phyloP scores from a whole-genome alignment of 331 rosid species.

The Spiraea crenata region DNA sequence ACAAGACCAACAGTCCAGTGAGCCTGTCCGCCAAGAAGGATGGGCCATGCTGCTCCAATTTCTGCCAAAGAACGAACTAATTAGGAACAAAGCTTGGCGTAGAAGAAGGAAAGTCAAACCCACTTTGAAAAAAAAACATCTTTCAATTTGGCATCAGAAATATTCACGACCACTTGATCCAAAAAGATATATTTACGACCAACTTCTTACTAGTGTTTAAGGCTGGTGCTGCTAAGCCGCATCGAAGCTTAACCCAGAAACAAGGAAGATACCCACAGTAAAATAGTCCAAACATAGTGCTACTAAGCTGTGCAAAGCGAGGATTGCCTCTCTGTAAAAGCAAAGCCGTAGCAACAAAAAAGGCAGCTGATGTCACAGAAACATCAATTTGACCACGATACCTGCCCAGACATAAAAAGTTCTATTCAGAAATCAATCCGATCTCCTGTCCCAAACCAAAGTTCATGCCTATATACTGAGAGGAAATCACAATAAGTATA shows the following conservation, averaged over 20 bases:
- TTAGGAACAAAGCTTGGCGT: slow-evolving; percentile 12
- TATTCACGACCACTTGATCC: too few species aligned
- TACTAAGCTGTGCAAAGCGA: slow-evolving; percentile 83
- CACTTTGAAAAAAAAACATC: slow-evolving; percentile 5
- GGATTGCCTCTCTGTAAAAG: slow-evolving; percentile 83
- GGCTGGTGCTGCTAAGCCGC: slow-evolving; percentile 80
- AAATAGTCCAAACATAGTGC: slow-evolving; percentile 81
- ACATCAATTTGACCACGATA: slow-evolving; percentile 79
- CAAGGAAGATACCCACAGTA: slow-evolving; percentile 91
- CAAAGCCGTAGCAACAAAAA: slow-evolving; percentile 66
- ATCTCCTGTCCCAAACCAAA: slow-evolving; percentile 13
- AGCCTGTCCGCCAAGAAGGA: slow-evolving; percentile 87
- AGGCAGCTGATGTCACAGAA: slow-evolving; percentile 77
- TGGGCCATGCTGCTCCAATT: slow-evolving; percentile 75
- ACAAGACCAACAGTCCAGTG: slow-evolving; percentile 98
- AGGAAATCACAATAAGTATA: neutral
- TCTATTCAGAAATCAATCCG: slow-evolving; percentile 30
- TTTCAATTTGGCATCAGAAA: neutral
- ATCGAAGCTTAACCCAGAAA: slow-evolving; percentile 94
- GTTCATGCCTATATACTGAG: neutral
- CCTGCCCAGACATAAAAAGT: slow-evolving; percentile 48
- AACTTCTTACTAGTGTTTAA: slow-evolving; percentile 58
- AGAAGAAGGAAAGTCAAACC: neutral
- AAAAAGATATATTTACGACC: too few species aligned
- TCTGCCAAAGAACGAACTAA: slow-evolving; percentile 37